Evolutionary conservation across 805 yeast species (phyloP), one percentile per base, ranked within the genome.

Genomic region (Teunomyces gatunensis): DNA sequence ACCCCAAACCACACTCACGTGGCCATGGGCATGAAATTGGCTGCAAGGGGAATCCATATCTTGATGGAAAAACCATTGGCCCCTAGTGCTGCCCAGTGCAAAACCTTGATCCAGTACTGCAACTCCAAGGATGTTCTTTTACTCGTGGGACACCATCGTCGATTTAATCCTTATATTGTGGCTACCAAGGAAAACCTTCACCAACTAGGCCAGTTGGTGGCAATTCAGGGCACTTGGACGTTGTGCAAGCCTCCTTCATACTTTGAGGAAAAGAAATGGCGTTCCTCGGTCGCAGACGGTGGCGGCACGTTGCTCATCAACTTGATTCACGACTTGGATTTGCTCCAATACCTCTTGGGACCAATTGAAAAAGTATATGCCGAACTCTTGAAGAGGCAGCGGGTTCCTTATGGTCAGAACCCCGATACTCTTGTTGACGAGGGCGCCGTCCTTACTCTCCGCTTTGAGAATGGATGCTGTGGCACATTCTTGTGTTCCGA

Each of bases 1-100:
- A 70, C 75, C 5, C 75, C 75, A 9, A 70, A 68, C 49, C 68
- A 63, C 45, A 67, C 73, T n/a, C 75, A 70, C 46, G 60, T 63
- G 9, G 52, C 56, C 25, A 48, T 70, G 27, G 62, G 67, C 4
- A 53, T 63, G 2, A 61, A 62, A 27, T 60, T 70, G 47, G 73
- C 71, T 3, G 49, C 60, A 5, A 51, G 56, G 42, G 71, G 71
- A 1, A 61, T 70, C 32, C 62, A 70, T 48, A 48, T 70, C 30
- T 56, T 70, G 45, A 62, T 70, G 36, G 74, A 70, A 46, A 70
- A 70, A 50, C 75, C 75, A 5, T 55, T 70, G 34, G 60, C 67
- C 27, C 58, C 71, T 1, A 49, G 48, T 15, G 60, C 69, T 5
- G 55, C 56, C 32, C 73, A 69, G 20, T 65, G 69, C 20, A 60